Conservation (phyloP, 1,284 basidiomycete genomes). For the Ustilago cynodontis region DNA sequence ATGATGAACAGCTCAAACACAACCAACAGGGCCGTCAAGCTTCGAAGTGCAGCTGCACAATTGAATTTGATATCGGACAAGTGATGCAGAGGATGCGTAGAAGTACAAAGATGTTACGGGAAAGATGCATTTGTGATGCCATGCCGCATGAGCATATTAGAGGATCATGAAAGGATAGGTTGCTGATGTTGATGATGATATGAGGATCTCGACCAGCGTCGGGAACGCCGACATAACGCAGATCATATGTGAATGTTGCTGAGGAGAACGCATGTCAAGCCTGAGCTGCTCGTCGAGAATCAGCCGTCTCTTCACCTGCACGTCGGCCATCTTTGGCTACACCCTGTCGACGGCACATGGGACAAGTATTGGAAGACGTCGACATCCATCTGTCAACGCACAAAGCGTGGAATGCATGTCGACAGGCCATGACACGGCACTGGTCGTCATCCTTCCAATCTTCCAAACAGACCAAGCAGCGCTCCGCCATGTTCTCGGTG, state of each 20-base stretch:
- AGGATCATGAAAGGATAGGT: neutral
- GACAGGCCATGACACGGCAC: slow-evolving; percentile 58
- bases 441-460: slow-evolving; percentile 65
- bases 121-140: slow-evolving; percentile 4
- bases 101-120: slow-evolving; percentile 30
- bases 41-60: neutral
- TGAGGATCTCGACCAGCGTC: no score
- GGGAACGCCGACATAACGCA: neutral
- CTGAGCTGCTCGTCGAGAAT: slow-evolving; percentile 45
- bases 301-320: slow-evolving; percentile 48
- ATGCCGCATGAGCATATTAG: neutral
- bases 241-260: neutral
- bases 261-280: neutral
- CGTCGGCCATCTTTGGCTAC: slow-evolving; percentile 46
- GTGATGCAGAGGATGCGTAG: slow-evolving; percentile 24
- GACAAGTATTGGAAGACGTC: slow-evolving; percentile 61
- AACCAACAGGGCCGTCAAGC: neutral
- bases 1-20: neutral
- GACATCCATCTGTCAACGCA: slow-evolving; percentile 64
- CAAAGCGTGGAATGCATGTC: slow-evolving; percentile 61
- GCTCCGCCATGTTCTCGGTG: slow-evolving; percentile 65
- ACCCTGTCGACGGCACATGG: slow-evolving; percentile 57
- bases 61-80: neutral
- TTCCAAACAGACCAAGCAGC: slow-evolving; percentile 65
- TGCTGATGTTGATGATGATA: neutral